phyloP scores from a whole-genome alignment of 371 early-diverging fungal genomes.

The Saksenaea oblongispora region DNA sequence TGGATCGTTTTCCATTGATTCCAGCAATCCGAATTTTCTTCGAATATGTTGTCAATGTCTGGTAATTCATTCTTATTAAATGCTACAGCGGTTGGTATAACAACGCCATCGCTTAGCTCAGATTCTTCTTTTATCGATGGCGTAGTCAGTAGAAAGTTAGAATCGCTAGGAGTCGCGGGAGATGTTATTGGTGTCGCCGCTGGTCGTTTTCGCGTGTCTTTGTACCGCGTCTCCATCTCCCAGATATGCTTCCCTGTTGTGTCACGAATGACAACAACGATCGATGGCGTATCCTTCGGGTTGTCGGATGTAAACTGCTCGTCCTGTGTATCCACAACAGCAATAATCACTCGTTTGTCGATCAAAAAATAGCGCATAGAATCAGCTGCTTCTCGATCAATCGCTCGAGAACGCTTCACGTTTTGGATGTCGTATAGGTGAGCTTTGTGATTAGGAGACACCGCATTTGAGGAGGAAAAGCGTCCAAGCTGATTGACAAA shows the following conservation, averaged over 20 bases:
- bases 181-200: constrained; percentile 12
- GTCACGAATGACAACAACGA: constrained; percentile 64
- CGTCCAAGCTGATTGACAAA: constrained; percentile 71
- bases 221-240: constrained; percentile 58
- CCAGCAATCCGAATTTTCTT: constrained; percentile 32
- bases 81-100: constrained; percentile 14
- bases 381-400: constrained; percentile 18
- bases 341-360: constrained; percentile 67
- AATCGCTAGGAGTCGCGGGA: neutral
- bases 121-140: constrained; percentile 8
- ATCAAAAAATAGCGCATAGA: constrained; percentile 68
- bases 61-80: constrained; percentile 44
- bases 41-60: constrained; percentile 36
- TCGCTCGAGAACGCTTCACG: constrained; percentile 9
- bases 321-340: constrained; percentile 37
- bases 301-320: constrained; percentile 7
- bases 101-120: neutral
- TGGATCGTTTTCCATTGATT: constrained; percentile 36
- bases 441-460: constrained; percentile 58
- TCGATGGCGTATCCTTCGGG: constrained; percentile 33
- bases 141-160: neutral
- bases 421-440: constrained; percentile 57
- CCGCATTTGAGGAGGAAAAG: constrained; percentile 62
- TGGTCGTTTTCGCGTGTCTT: constrained; percentile 22
- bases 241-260: constrained; percentile 74